Evolutionary conservation across 2,329 filamentous ascomycete species (phyloP).

Genomic region (Beauveria varroae): DNA sequence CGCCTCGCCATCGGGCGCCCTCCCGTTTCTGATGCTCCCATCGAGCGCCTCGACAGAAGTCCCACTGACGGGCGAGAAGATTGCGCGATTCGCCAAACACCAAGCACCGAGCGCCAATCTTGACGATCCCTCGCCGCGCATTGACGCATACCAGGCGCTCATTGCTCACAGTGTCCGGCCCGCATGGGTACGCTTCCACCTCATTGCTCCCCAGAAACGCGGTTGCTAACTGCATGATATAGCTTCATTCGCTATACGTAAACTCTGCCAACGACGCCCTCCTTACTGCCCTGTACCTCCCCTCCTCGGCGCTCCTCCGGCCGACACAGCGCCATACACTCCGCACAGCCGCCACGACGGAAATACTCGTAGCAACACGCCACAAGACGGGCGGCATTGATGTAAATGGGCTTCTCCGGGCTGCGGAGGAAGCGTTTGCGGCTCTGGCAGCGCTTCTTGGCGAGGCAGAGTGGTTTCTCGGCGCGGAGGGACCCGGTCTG

Average conservation of each 20-base stretch:
- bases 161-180: constrained; percentile 70
- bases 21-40: constrained; percentile 67
- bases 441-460: constrained; percentile 37
- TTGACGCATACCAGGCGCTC: constrained; percentile 72
- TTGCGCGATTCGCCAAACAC: constrained; percentile 61
- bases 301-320: constrained; percentile 56
- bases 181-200: constrained; percentile 60
- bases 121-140: constrained; percentile 45
- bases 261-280: constrained; percentile 60
- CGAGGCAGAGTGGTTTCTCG: constrained; percentile 42
- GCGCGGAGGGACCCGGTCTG: constrained; percentile 48
- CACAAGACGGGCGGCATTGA: constrained; percentile 24
- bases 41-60: neutral
- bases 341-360: constrained; percentile 61
- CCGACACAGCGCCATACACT: constrained; percentile 58
- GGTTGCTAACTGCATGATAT: neutral
- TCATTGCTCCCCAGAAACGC: neutral
- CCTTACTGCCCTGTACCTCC: constrained; percentile 65
- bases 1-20: constrained; percentile 78
- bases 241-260: constrained; percentile 79
- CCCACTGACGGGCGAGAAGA: constrained; percentile 45
- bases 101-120: constrained; percentile 25
- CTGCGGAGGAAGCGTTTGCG: constrained; percentile 37
- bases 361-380: constrained; percentile 60
- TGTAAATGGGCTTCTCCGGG: constrained; percentile 31